Conservation (phyloP, 108 stramenopile genomes). For the Fistulifera solaris region DNA sequence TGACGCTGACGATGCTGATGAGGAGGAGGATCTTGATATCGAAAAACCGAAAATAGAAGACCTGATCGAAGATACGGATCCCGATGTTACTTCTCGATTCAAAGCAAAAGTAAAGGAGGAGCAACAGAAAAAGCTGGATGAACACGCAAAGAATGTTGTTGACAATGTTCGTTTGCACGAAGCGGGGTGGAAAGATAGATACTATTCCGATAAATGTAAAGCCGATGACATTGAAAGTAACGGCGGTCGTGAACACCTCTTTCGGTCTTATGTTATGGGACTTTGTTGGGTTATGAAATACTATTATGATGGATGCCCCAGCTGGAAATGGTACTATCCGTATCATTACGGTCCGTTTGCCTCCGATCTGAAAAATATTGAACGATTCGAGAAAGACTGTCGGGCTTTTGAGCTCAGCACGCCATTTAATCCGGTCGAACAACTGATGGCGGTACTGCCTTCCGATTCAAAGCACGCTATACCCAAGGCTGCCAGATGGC, state of each 20-base stretch:
- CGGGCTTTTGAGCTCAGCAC: slow-evolving; percentile 67
- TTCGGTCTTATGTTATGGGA: slow-evolving; percentile 91
- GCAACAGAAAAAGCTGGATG: slow-evolving; percentile 67
- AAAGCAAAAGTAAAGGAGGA: slow-evolving; percentile 73
- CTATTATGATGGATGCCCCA: slow-evolving; percentile 90
- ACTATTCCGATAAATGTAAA: slow-evolving; percentile 95
- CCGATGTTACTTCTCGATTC: slow-evolving; percentile 43
- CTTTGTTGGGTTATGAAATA: slow-evolving; percentile 99
- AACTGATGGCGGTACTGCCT: slow-evolving; percentile 97
- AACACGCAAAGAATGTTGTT: slow-evolving; percentile 65
- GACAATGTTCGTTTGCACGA: slow-evolving; percentile 93
- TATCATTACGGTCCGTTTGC: slow-evolving; percentile 99
- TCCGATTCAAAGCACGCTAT: slow-evolving; percentile 90
- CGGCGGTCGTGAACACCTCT: slow-evolving; percentile 85
- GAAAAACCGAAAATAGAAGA: slow-evolving; percentile 15
- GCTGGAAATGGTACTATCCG: slow-evolving; percentile 98
- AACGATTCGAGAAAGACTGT: slow-evolving; percentile 69
- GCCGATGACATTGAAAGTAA: slow-evolving; percentile 85
- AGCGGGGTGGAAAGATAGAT: slow-evolving; percentile 93
- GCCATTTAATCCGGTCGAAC: slow-evolving; percentile 95
- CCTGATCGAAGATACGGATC: slow-evolving; percentile 31
- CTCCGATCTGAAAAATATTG: slow-evolving; percentile 92
- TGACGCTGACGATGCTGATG: slow-evolving; percentile 29
- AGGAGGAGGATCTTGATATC: slow-evolving; percentile 37
- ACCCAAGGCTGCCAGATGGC: slow-evolving; percentile 81